phyloP scores from a whole-genome alignment of 2,329 filamentous ascomycete species.

The Ophiostoma fasciatum region DNA sequence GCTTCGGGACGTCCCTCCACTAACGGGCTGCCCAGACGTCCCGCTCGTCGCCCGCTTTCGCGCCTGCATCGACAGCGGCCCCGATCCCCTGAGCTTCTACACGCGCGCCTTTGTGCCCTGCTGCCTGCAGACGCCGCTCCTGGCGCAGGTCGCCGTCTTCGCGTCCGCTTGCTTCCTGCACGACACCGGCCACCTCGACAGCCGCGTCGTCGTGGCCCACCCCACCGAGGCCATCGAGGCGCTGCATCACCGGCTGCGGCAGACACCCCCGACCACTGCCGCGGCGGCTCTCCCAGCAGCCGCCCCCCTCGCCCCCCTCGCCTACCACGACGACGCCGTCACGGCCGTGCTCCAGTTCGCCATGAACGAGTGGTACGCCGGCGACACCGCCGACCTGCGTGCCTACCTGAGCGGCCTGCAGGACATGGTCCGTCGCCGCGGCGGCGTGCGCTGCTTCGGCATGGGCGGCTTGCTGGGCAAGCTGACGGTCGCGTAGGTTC shows the following conservation, averaged over 20 bases:
- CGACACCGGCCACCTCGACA: slow-evolving; percentile 32
- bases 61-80: slow-evolving; percentile 32
- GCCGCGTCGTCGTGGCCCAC: slow-evolving; percentile 26
- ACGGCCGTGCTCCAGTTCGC: slow-evolving; percentile 33
- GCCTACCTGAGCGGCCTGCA: slow-evolving; percentile 31
- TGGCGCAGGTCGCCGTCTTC: slow-evolving; percentile 33
- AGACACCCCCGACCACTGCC: too few relatives aligned
- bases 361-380: slow-evolving; percentile 40
- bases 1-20: too few relatives aligned
- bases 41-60: slow-evolving; percentile 36
- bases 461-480: slow-evolving; percentile 32
- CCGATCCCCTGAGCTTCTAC: slow-evolving; percentile 26
- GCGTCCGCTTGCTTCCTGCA: slow-evolving; percentile 35
- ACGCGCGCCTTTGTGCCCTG: slow-evolving; percentile 33
- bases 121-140: slow-evolving; percentile 32
- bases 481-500: slow-evolving; percentile 31
- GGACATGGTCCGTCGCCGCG: slow-evolving; percentile 32
- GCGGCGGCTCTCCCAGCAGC: too few relatives aligned
- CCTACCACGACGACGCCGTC: slow-evolving; percentile 30
- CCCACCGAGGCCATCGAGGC: slow-evolving; percentile 28
- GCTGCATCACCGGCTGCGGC: slow-evolving; percentile 31
- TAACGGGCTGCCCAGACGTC: slow-evolving; percentile 22
- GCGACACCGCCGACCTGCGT: slow-evolving; percentile 27
- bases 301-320: slow-evolving; percentile 11
- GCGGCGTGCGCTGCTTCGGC: slow-evolving; percentile 30